Conservation (phyloP, 805 yeast genomes). For the Suhomyces sp. region DNA sequence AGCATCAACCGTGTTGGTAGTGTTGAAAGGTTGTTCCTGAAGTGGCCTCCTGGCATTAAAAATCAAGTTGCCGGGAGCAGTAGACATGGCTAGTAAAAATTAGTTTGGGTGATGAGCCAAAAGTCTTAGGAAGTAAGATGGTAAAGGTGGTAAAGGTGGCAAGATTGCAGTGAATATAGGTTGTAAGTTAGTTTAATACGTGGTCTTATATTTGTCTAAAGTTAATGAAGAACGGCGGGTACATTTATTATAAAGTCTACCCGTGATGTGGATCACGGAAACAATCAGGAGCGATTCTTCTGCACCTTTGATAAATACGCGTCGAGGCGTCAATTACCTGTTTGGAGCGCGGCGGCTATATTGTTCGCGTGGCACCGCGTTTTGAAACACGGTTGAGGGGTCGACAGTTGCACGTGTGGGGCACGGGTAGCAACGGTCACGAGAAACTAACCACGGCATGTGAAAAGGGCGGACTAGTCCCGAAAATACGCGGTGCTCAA, state of each 20-base stretch:
- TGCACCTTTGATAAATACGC: slow-evolving; percentile 1
- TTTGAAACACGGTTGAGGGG: slow-evolving; percentile 6
- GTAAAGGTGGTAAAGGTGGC: too few relatives aligned
- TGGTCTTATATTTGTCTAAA: neutral
- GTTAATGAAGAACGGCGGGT: neutral
- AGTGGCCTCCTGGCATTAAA: slow-evolving; percentile 8
- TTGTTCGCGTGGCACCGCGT: slow-evolving; percentile 4
- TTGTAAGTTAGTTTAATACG: too few relatives aligned
- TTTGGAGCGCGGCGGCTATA: neutral
- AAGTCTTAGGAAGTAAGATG: neutral
- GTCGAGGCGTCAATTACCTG: slow-evolving; percentile 1
- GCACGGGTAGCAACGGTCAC: slow-evolving; percentile 1
- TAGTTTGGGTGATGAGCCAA: neutral
- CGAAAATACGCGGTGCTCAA: neutral
- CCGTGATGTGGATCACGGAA: slow-evolving; percentile 4
- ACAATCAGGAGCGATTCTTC: neutral
- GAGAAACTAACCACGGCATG: neutral
- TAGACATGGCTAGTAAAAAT: neutral
- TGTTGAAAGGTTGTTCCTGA: slow-evolving; percentile 10
- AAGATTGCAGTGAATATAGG: too few relatives aligned
- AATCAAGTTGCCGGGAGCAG: slow-evolving; percentile 5
- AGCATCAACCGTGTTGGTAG: slow-evolving; percentile 1
- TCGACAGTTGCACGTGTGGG: neutral
- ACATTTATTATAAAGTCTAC: slow-evolving; percentile 2
- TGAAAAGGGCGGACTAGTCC: neutral